Evolutionary conservation across 768 basidiomycete species (phyloP).

Genomic region (Boletus insuetus): DNA sequence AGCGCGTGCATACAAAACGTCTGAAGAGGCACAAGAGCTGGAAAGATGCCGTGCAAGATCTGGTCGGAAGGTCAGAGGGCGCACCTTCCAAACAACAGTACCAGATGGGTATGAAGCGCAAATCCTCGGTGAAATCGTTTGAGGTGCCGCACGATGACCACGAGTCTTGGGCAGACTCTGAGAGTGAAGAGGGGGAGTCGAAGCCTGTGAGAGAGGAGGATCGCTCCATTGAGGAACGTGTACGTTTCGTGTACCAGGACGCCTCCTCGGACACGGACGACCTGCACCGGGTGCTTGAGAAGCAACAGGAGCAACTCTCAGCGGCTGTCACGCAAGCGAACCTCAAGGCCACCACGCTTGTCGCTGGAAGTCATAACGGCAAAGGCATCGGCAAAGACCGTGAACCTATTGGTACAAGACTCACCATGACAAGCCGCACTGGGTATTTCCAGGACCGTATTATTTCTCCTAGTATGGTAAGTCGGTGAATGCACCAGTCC

Average conservation of each 20-base stretch:
- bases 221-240: slow-evolving; percentile 70
- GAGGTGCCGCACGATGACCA: slow-evolving; percentile 39
- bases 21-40: slow-evolving; percentile 56
- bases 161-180: slow-evolving; percentile 52
- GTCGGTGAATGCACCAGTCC: slow-evolving; percentile 28
- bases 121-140: slow-evolving; percentile 27
- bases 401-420: slow-evolving; percentile 75
- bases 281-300: slow-evolving; percentile 34
- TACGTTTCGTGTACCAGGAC: slow-evolving; percentile 52
- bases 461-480: slow-evolving; percentile 93
- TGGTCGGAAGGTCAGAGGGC: slow-evolving; percentile 41
- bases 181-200: slow-evolving; percentile 48
- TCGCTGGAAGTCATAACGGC: slow-evolving; percentile 29
- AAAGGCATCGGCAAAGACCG: slow-evolving; percentile 36
- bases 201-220: slow-evolving; percentile 61
- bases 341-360: slow-evolving; percentile 40
- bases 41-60: slow-evolving; percentile 55
- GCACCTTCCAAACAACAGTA: slow-evolving; percentile 8
- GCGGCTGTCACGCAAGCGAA: slow-evolving; percentile 51
- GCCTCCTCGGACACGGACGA: slow-evolving; percentile 13
- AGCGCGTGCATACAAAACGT: slow-evolving; percentile 35
- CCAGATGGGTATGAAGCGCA: slow-evolving; percentile 28
- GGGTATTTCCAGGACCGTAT: slow-evolving; percentile 94
- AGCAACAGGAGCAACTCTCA: slow-evolving; percentile 51
- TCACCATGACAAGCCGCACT: slow-evolving; percentile 94